These are phyloP conservation scores for Zygosaccharomyces gambellarensis DNA, from an alignment of 805 yeast species.

Conservation along the genomic window DNA sequence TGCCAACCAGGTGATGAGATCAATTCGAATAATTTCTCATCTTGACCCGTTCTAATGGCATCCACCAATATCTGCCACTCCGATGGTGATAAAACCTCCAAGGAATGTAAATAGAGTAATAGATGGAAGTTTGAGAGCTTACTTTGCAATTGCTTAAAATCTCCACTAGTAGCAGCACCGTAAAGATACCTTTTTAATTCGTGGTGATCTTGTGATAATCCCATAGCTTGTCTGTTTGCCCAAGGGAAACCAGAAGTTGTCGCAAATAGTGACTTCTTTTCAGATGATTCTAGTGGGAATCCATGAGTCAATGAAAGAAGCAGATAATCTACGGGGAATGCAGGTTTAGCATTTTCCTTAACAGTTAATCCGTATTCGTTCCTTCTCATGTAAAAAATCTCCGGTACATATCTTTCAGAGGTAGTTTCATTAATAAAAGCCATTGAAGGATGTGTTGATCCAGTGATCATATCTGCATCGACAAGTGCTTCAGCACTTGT, in stretches of 20 bases:
- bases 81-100: slow-evolving; percentile 51
- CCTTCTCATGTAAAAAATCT: slow-evolving; percentile 73
- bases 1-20: slow-evolving; percentile 68
- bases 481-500: slow-evolving; percentile 83
- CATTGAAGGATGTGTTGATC: slow-evolving; percentile 87
- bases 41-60: slow-evolving; percentile 46
- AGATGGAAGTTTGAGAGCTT: slow-evolving; percentile 72
- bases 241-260: slow-evolving; percentile 54
- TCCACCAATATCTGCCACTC: slow-evolving; percentile 50
- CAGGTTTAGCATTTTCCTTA: slow-evolving; percentile 84
- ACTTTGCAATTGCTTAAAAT: slow-evolving; percentile 33
- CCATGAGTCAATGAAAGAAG: slow-evolving; percentile 89
- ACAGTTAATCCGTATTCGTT: slow-evolving; percentile 88
- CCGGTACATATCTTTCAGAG: slow-evolving; percentile 83
- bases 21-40: slow-evolving; percentile 44
- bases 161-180: slow-evolving; percentile 25
- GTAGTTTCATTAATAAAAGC: slow-evolving; percentile 75
- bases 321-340: slow-evolving; percentile 87
- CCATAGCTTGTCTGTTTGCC: slow-evolving; percentile 73
- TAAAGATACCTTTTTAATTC: slow-evolving; percentile 49
- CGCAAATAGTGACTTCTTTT: slow-evolving; percentile 34
- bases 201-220: slow-evolving; percentile 63
- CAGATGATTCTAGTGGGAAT: slow-evolving; percentile 55
- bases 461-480: slow-evolving; percentile 76
- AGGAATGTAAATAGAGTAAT: slow-evolving; percentile 49